Base-by-base conservation (phyloP, 2,329 filamentous ascomycete species). In the Hypoxylon sp. region DNA sequence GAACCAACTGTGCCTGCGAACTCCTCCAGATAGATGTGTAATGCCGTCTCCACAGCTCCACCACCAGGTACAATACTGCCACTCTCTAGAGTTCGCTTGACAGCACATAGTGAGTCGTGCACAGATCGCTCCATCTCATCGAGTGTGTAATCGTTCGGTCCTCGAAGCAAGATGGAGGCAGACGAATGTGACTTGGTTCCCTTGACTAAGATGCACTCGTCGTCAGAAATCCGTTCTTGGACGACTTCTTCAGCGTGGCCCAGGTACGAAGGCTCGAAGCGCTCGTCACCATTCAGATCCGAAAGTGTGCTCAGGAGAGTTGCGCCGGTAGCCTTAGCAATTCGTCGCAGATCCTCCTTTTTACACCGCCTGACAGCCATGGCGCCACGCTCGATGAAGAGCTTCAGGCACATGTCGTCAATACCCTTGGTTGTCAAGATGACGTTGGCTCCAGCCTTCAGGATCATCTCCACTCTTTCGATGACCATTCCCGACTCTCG, bases 41-140 rank as follows among this genome's bases (percentile, higher is more conserved):
- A 83, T 37, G 94, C 94, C n/a, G 94, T 97, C 79, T 99, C 94
- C 15, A 97, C 93, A 31, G 94, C 94, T 69, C 93, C 94, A 61
- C 94, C 94, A 61, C 94, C 94, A 11, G 94, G 94, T 27, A 99
- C 94, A 61, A 99, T 95, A 75, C 90, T 92, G 67, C 94, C 94
- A 68, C 91, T 96, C 78, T 99, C 94, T 5, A 99, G 81, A 2
- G 94, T 97, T 64, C 94, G 86, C 86, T 99, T 99, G 60, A 99
- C 92, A 35, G 94, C 94, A 62, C 90, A 97, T 35, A 99, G 81
- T 9, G 93, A 96, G 75, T 99, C 94, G 77, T 99, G 94, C 12
- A 99, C 86, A 1, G 94, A 97, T 60, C 94, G 89, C 81, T 99
- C 94, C 93, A 97, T 99, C 81, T 99, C 94, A 68, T 99, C 94